Percentiles rank a stretch among this genome's conserved stretches.
These are phyloP conservation scores for Fraxinus quadrangulata DNA, from an alignment of 257 asterid genomes.

Conservation along the genomic window DNA sequence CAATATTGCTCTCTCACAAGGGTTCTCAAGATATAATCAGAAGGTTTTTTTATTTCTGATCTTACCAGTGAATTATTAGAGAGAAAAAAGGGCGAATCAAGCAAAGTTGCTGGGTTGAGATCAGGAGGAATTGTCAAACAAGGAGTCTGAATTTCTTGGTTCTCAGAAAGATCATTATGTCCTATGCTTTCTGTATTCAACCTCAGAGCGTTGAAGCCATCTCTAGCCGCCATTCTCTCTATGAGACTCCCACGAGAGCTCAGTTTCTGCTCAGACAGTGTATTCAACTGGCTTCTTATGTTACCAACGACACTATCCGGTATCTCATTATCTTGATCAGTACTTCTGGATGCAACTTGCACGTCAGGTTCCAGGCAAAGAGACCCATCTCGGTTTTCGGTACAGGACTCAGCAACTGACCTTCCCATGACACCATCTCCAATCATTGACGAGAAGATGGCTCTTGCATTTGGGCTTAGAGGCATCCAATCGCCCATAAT, in stretches of 20 bases:
- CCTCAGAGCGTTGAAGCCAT: conserved; percentile 78
- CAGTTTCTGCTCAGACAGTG: conserved; percentile 37
- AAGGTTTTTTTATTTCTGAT: conserved; percentile 1
- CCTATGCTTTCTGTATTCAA: conserved; percentile 66
- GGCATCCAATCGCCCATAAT: conserved; percentile 72
- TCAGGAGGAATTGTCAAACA: conserved; percentile 50
- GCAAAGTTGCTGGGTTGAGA: conserved; percentile 73
- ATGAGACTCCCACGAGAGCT: conserved; percentile 60
- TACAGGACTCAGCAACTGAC: conserved; percentile 25
- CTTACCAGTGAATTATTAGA: conserved; percentile 63
- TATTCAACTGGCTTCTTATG: conserved; percentile 35
- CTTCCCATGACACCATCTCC: conserved; percentile 41
- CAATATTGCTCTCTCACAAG: background rate
- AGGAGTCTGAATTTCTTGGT: conserved; percentile 55
- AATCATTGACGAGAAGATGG: conserved; percentile 52
- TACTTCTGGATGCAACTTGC: conserved; percentile 11
- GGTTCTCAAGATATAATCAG: background rate
- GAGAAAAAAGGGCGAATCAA: conserved; percentile 79
- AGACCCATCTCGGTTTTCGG: conserved; percentile 34
- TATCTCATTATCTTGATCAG: conserved; percentile 31
- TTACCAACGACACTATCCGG: conserved; percentile 26
- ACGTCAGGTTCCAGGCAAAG: conserved; percentile 28
- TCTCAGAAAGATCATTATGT: conserved; percentile 51
- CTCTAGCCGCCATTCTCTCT: conserved; percentile 82
- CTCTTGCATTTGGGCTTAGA: conserved; percentile 56